These are phyloP conservation scores for Yarrowia sp. DNA, from an alignment of 805 yeast species.

Conservation along the genomic window DNA sequence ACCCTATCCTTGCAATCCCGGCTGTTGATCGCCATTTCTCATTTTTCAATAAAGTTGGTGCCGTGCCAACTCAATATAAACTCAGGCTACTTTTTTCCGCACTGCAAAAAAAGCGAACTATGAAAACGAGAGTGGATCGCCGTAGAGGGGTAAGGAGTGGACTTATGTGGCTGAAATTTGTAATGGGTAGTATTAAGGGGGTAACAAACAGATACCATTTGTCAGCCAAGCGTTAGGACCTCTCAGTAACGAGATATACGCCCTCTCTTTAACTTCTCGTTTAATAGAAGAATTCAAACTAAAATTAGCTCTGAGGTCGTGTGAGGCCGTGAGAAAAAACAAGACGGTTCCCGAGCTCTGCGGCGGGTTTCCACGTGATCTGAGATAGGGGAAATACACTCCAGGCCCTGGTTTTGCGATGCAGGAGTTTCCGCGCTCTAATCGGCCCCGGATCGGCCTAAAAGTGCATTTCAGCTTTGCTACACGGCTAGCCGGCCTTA, in stretches of 20 bases:
- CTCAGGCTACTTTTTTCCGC: background rate
- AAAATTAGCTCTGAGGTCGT: slow-evolving; percentile 3
- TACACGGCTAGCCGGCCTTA: slow-evolving; percentile 24
- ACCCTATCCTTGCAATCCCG: background rate
- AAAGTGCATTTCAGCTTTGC: background rate
- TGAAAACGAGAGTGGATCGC: background rate
- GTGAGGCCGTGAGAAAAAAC: slow-evolving; percentile 4
- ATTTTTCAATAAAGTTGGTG: slow-evolving; percentile 15
- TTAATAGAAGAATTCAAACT: slow-evolving; percentile 8
- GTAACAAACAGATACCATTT: too few species aligned
- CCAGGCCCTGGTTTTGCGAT: background rate
- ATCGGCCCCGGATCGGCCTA: slow-evolving; percentile 29
- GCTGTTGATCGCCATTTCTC: background rate
- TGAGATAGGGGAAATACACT: background rate
- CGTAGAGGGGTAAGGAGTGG: background rate
- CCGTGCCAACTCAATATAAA: slow-evolving; percentile 18
- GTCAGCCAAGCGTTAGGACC: background rate
- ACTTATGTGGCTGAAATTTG: background rate
- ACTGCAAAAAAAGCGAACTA: too few species aligned
- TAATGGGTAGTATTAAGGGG: background rate
- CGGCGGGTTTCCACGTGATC: background rate
- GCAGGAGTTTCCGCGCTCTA: background rate
- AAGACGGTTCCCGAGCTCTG: background rate
- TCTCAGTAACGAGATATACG: background rate
- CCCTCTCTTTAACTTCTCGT: background rate